Conservation (phyloP, 2,329 filamentous ascomycete species). For the Furcasterigmium sp. region DNA sequence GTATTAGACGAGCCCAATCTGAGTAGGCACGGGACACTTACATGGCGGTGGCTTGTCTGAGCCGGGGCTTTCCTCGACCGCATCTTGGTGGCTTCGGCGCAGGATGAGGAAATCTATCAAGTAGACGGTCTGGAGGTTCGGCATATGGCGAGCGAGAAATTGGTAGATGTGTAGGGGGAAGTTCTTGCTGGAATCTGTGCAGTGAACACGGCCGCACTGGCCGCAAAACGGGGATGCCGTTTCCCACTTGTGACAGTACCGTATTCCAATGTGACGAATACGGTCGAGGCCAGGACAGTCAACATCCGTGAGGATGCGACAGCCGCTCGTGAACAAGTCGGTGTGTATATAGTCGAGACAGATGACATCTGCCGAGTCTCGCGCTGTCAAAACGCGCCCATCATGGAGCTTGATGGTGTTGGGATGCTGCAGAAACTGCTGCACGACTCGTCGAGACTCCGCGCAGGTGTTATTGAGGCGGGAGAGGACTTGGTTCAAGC, state of each 20-base stretch:
- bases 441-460: slow-evolving; percentile 5
- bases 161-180: slow-evolving; percentile 37
- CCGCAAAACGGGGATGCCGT: slow-evolving; percentile 19
- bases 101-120: slow-evolving; percentile 38
- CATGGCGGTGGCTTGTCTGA: neutral
- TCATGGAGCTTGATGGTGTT: slow-evolving; percentile 17
- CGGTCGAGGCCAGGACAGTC: slow-evolving; percentile 21
- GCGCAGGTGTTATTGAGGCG: slow-evolving; percentile 7
- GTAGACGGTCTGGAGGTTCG: slow-evolving; percentile 36
- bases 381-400: slow-evolving; percentile 18
- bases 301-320: slow-evolving; percentile 18
- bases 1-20: neutral
- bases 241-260: slow-evolving; percentile 36
- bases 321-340: slow-evolving; percentile 18
- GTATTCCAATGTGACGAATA: slow-evolving; percentile 33
- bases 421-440: slow-evolving; percentile 3
- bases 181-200: slow-evolving; percentile 16
- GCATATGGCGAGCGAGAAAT: slow-evolving; percentile 34
- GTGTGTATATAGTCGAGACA: slow-evolving; percentile 28
- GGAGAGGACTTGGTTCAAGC: slow-evolving; percentile 14
- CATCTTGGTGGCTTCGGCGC: slow-evolving; percentile 14
- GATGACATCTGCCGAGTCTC: slow-evolving; percentile 20
- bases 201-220: slow-evolving; percentile 26
- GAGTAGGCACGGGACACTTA: too few species aligned
- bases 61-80: neutral